phyloP scores from a whole-genome alignment of 2,329 filamentous ascomycete genomes.

The Cercospora berteroae region DNA sequence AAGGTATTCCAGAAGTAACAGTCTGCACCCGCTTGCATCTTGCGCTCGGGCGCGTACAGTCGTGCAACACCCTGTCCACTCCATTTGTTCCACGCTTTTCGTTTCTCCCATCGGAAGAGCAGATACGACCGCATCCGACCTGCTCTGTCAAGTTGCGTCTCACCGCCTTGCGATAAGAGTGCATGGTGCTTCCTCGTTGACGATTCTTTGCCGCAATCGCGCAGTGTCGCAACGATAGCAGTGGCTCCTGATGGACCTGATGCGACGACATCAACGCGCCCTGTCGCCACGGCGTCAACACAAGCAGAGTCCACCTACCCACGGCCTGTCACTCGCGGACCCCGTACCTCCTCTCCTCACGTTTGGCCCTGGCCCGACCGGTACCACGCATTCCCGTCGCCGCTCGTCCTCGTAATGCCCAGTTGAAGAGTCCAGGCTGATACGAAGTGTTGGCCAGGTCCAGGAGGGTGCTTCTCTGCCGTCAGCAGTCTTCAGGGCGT shows the following conservation, averaged over 20 bases:
- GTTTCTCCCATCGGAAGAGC: background rate
- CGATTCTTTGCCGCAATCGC: background rate
- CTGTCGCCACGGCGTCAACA: background rate
- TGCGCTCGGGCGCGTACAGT: background rate
- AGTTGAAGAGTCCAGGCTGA: slow-evolving; percentile 16
- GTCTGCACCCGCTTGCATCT: background rate
- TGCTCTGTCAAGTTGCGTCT: background rate
- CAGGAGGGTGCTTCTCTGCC: slow-evolving; percentile 15
- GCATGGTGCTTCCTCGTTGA: background rate
- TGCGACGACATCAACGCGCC: background rate
- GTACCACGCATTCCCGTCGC: slow-evolving; percentile 23
- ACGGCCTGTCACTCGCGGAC: background rate
- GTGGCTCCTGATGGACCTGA: background rate
- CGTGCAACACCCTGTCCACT: background rate
- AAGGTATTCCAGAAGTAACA: background rate
- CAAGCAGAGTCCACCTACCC: background rate
- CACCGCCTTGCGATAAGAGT: background rate
- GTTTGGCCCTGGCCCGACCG: slow-evolving; percentile 24
- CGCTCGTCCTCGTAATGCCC: slow-evolving; percentile 19
- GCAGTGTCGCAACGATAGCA: background rate
- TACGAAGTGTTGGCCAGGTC: slow-evolving; percentile 15
- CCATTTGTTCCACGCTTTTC: background rate
- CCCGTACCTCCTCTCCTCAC: background rate
- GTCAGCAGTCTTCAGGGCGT: background rate
- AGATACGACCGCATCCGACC: background rate